Conservation (phyloP, 805 yeast species). For the Kregervanrija pseudodelftensis region DNA sequence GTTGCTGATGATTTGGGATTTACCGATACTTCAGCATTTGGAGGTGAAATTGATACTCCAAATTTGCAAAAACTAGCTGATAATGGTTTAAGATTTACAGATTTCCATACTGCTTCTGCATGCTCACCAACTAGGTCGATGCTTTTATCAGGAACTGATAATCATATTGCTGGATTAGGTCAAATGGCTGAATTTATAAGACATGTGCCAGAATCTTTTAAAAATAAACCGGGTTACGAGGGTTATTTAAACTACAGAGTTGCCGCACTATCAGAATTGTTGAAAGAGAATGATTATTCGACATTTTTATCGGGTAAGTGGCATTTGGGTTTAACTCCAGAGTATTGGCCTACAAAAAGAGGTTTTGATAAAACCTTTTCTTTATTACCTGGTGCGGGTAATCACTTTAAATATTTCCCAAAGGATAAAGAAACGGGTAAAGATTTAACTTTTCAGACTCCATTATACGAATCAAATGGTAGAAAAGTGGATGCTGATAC, state of each 20-base stretch:
- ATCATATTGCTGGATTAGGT: slow-evolving; percentile 54
- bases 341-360: slow-evolving; percentile 41
- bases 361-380: slow-evolving; percentile 47
- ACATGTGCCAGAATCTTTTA: slow-evolving; percentile 31
- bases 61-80: slow-evolving; percentile 37
- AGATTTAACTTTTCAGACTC: slow-evolving; percentile 29
- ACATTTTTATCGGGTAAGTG: slow-evolving; percentile 53
- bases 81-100: slow-evolving; percentile 43
- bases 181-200: slow-evolving; percentile 46
- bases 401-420: slow-evolving; percentile 42
- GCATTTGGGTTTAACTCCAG: slow-evolving; percentile 46
- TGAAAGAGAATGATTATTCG: slow-evolving; percentile 41
- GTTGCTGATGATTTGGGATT: slow-evolving; percentile 60
- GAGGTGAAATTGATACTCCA: slow-evolving; percentile 54
- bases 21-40: slow-evolving; percentile 47
- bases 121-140: slow-evolving; percentile 61
- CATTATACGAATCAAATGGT: slow-evolving; percentile 35
- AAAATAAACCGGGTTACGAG: slow-evolving; percentile 47
- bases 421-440: slow-evolving; percentile 25
- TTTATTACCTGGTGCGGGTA: slow-evolving; percentile 51
- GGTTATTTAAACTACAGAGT: slow-evolving; percentile 45
- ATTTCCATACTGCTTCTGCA: slow-evolving; percentile 58
- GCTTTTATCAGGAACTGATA: slow-evolving; percentile 54
- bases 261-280: slow-evolving; percentile 46
- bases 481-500: slow-evolving; percentile 28